Evolutionary conservation across 495 filamentous ascomycete genomes (phyloP).

Genomic region (Penicillium ucsense): DNA sequence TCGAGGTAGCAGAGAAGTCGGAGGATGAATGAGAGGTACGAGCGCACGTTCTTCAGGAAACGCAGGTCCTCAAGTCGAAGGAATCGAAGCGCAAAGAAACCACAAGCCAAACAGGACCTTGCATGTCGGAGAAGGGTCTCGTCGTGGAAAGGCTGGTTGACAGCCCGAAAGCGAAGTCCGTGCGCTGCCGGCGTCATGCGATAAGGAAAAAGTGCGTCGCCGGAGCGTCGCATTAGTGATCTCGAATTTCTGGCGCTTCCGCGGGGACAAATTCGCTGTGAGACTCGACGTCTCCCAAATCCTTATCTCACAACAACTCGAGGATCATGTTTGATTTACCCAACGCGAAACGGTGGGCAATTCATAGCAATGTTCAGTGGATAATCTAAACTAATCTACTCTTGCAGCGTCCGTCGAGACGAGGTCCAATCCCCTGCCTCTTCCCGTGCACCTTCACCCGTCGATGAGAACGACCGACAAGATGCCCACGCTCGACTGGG

Average conservation of each 20-base stretch:
- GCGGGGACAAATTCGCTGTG: background rate
- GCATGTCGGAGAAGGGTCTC: background rate
- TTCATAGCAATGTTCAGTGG: no score
- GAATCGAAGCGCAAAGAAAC: no score
- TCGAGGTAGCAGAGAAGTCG: slow-evolving; percentile 6
- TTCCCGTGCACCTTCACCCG: slow-evolving; percentile 23
- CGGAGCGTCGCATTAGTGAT: slow-evolving; percentile 13
- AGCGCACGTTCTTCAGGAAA: no score
- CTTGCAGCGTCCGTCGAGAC: slow-evolving; percentile 31
- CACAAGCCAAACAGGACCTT: no score
- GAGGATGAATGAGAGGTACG: slow-evolving; percentile 4
- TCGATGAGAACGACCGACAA: slow-evolving; percentile 21
- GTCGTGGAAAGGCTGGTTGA: slow-evolving; percentile 1
- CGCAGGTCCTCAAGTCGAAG: no score
- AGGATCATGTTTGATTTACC: slow-evolving; percentile 34
- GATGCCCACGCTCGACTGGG: slow-evolving; percentile 31
- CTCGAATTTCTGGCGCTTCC: background rate
- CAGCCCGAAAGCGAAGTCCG: slow-evolving; percentile 13
- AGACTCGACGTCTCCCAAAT: background rate
- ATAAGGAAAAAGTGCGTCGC: slow-evolving; percentile 18
- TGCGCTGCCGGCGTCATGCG: slow-evolving; percentile 17
- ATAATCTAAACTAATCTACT: no score
- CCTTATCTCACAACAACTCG: no score
- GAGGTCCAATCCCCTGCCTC: slow-evolving; percentile 29
- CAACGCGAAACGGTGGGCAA: slow-evolving; percentile 31